Evolutionary conservation across 78 protist genomes (phyloP).

Genomic region (Speleostelium caveatum): DNA sequence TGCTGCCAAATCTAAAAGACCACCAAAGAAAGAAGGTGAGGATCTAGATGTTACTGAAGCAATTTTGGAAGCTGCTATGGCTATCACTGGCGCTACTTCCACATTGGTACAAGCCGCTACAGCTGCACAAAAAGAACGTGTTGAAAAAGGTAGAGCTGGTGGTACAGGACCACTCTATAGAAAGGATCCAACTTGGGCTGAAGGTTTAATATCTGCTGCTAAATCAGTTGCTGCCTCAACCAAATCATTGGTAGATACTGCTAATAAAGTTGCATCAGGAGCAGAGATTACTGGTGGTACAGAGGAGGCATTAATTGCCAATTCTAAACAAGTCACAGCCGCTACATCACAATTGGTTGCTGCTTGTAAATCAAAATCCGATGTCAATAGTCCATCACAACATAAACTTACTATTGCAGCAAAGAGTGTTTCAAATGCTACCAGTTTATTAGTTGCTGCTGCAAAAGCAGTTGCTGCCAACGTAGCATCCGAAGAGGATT

Average conservation of each 20-base stretch:
- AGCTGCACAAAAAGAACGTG: constrained; percentile 85
- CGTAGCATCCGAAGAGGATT: constrained; percentile 59
- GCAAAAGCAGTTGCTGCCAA: constrained; percentile 72
- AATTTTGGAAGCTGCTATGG: constrained; percentile 91
- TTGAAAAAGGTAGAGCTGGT: constrained; percentile 64
- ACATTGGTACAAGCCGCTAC: constrained; percentile 87
- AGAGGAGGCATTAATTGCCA: constrained; percentile 82
- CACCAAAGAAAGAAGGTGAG: constrained; percentile 75
- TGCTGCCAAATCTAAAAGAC: constrained; percentile 59
- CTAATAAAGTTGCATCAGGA: constrained; percentile 87
- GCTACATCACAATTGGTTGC: constrained; percentile 89
- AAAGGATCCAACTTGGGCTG: constrained; percentile 87
- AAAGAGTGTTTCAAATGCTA: constrained; percentile 60
- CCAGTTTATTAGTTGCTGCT: constrained; percentile 69
- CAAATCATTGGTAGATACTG: constrained; percentile 79
- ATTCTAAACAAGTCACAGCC: constrained; percentile 79
- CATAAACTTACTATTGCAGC: constrained; percentile 78
- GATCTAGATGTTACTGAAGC: constrained; percentile 79
- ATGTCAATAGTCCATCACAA: constrained; percentile 78
- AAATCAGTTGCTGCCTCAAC: constrained; percentile 86
- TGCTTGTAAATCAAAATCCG: constrained; percentile 82
- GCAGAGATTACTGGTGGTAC: constrained; percentile 68
- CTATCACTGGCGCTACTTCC: constrained; percentile 85
- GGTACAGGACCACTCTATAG: constrained; percentile 68
- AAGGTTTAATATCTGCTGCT: constrained; percentile 90